These are phyloP conservation scores for Discostella pseudostelligera DNA, from an alignment of 108 stramenopile genomes.

Conservation along the genomic window DNA sequence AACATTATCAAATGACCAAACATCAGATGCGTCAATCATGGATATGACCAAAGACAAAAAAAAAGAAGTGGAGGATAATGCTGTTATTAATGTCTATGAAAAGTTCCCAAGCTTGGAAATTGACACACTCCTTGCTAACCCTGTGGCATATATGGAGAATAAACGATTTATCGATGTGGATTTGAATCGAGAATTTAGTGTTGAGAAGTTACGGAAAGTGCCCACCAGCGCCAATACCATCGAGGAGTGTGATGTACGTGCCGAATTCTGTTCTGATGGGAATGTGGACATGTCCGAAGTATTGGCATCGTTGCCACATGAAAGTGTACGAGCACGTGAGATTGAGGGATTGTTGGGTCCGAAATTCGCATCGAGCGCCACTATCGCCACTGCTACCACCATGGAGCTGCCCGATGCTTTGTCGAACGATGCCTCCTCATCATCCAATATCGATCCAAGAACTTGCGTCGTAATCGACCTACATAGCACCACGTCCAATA, in stretches of 20 bases:
- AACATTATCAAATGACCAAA: neutral
- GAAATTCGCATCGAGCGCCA: too few species aligned
- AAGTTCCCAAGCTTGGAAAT: constrained; percentile 48
- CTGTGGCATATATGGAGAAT: constrained; percentile 68
- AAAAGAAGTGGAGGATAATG: neutral
- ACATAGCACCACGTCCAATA: constrained; percentile 83
- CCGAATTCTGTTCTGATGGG: constrained; percentile 17
- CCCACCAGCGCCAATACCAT: neutral
- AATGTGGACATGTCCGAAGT: neutral
- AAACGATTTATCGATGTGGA: constrained; percentile 76
- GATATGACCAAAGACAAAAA: too few species aligned
- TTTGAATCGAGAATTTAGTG: constrained; percentile 79
- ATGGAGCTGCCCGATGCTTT: too few species aligned
- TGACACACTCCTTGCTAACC: constrained; percentile 69
- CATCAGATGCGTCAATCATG: too few species aligned
- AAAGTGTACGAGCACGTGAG: constrained; percentile 66
- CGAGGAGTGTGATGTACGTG: constrained; percentile 22
- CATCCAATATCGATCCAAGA: constrained; percentile 23
- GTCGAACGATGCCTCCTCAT: neutral
- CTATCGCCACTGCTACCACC: too few species aligned
- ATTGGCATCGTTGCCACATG: constrained; percentile 35
- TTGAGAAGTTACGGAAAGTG: constrained; percentile 41
- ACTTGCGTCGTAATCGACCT: constrained; percentile 77
- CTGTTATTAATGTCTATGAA: constrained; percentile 12
- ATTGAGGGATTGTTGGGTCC: constrained; percentile 72